Evolutionary conservation across 768 basidiomycete species (phyloP), one percentile per base, ranked within the genome.

Genomic region (Amanita exitialis): DNA sequence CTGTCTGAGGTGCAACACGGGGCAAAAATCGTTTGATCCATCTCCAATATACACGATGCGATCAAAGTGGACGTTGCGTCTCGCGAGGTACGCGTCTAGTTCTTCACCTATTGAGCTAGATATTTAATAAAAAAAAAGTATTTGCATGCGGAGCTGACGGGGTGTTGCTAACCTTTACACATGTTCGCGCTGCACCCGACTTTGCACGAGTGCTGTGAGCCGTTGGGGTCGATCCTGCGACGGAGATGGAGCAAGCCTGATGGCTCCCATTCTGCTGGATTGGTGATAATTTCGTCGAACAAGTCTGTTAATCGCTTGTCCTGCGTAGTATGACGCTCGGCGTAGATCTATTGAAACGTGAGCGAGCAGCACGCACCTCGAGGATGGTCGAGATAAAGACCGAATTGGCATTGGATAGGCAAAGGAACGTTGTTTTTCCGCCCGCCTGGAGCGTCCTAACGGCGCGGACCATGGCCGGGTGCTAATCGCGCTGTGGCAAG

Each of bases 381-480:
- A 96, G 74, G 58, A 97, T 94, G 5, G 90, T 92, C 20, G 78
- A 72, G 63, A 97, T 98, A 71, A 89, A 98, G 48, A 96, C 79
- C 1, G 77, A 73, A 67, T 99, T 99, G 42, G 95, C 83, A 65
- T 96, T 98, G 53, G 95, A 97, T 41, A 99, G 76, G 63, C 90
- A 90, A 58, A 97, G 74, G 66, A 97, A 85, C 3, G 86, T 87
- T 6, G 86, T 80, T n/a, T 73, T 74, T 12, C 76, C 62, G 13
- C 76, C 70, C 3, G 73, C 69, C 63, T 96, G 90, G 54, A 95
- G 74, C 2, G 73, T 73, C 20, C 74, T 79, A n/a, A 95, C 82
- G n/a, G 78, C 91, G 18, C 94, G 87, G 53, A 82, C 75, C 92
- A 97, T 96, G 4, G 93, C 96, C 3, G 96, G 96, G 63, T 99